Base-by-base conservation (phyloP, 148 eudicot genomes). In the Vaccinium macrocarpon region DNA sequence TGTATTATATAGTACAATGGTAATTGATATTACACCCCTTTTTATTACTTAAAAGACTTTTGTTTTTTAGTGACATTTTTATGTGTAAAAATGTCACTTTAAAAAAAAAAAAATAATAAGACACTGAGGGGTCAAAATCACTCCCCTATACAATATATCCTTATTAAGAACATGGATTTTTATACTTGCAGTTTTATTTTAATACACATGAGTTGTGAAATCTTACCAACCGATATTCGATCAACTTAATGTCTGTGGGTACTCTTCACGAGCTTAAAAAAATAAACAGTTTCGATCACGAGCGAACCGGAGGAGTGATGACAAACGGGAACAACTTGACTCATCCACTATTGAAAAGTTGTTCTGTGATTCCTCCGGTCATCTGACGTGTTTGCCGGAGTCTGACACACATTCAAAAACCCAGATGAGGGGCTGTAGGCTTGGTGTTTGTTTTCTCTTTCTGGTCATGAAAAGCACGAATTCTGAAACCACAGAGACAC, bases 321-420 rank as follows among this genome's bases (percentile, higher is more conserved):
- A 57, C 8, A 64, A 11, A 23, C 5, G 15, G 23, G 27, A 32
- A 64, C 4, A 23, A n/a, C 12, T 64, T 12, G 32, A 71, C 4
- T 29, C 46, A 12, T 29, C 25, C 32, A 12, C 71, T 23, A 0
- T 27, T 23, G 71, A 64, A 68, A 68, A 29, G 1, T 27, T 18
- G 8, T 42, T 38, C 8, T 27, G 23, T 12, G 78, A 11, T 32
- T 18, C 68, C 55, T 32, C 66, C 56, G 80, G 79, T 15, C 42
- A 74, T 70, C 55, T 68, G 73, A 29, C 81, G 38, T 83, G 8
- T 21, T n/a, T 61, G 81, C 85, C 81, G 81, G 81, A 76, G 15
- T 56, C 79, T 86, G 81, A 66, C 81, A 68, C 62, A 19, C 62
- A 78, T 68, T 68, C 73, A n/a, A 64, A 68, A 29, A 68, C 38